Evolutionary conservation across 805 yeast species (phyloP).

Genomic region (Lipomyces chichibuensis): DNA sequence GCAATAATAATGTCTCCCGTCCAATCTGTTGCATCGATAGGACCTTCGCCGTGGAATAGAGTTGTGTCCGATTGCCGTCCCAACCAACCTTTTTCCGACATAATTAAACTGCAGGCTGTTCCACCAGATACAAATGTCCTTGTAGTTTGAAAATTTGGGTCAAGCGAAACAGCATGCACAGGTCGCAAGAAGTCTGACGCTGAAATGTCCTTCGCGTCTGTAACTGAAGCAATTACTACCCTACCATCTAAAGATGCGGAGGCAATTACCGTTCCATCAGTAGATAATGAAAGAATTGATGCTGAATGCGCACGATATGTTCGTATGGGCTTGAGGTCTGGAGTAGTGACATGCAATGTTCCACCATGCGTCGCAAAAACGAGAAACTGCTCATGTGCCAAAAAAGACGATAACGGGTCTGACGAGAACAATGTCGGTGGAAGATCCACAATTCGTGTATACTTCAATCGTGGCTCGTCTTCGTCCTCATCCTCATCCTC

Average conservation of each 20-base stretch:
- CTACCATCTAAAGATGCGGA: slow-evolving; percentile 95
- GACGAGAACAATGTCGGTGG: slow-evolving; percentile 71
- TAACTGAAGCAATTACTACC: slow-evolving; percentile 70
- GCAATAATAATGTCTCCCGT: slow-evolving; percentile 72
- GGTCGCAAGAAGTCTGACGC: slow-evolving; percentile 88
- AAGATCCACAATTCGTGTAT: slow-evolving; percentile 66
- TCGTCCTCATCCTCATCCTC: slow-evolving; percentile 45
- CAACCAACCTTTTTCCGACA: slow-evolving; percentile 82
- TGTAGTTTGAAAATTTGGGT: slow-evolving; percentile 63
- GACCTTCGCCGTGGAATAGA: slow-evolving; percentile 63
- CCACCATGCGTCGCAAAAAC: slow-evolving; percentile 93
- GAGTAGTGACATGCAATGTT: slow-evolving; percentile 64
- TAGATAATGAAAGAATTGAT: slow-evolving; percentile 70
- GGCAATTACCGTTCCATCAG: slow-evolving; percentile 76
- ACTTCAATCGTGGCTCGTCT: slow-evolving; percentile 69
- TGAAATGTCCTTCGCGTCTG: slow-evolving; percentile 62
- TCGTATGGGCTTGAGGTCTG: slow-evolving; percentile 63
- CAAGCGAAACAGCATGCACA: slow-evolving; percentile 81
- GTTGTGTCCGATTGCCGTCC: slow-evolving; percentile 74
- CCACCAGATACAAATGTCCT: slow-evolving; percentile 85
- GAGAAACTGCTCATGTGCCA: slow-evolving; percentile 61
- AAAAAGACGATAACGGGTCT: slow-evolving; percentile 78
- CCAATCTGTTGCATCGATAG: slow-evolving; percentile 68
- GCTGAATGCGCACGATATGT: slow-evolving; percentile 85
- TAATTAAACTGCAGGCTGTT: slow-evolving; percentile 76